Percentiles rank a stretch among this genome's conserved stretches.
Conservation (phyloP, 352 stramenopile genomes). For the Chrysophaeum taylorii region DNA sequence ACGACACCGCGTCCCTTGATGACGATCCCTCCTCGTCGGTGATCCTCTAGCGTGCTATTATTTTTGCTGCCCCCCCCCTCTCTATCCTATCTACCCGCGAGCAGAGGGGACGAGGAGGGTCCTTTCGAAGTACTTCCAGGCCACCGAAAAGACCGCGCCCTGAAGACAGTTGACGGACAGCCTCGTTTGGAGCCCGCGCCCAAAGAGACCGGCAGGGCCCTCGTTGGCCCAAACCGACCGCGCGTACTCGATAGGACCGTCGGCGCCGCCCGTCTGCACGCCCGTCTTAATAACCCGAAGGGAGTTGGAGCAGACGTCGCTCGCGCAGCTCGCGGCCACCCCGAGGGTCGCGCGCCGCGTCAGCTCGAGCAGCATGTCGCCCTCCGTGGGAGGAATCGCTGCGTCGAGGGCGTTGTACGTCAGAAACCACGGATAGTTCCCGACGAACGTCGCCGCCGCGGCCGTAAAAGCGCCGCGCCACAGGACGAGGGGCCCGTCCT, state of each 20-base stretch:
- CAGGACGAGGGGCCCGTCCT: conserved; percentile 40
- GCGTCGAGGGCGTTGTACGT: conserved; percentile 71
- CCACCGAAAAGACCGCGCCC: conserved; percentile 53
- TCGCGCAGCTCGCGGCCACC: conserved; percentile 57
- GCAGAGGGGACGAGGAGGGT: too few species aligned
- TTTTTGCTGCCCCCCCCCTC: too few species aligned
- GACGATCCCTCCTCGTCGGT: too few species aligned
- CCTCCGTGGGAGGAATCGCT: conserved; percentile 40
- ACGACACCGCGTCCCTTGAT: too few species aligned
- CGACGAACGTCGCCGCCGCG: conserved; percentile 58
- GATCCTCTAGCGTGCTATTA: too few species aligned
- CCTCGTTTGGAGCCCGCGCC: conserved; percentile 60
- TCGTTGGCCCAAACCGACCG: conserved; percentile 30
- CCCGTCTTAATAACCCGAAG: conserved; percentile 74
- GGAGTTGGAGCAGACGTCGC: conserved; percentile 64
- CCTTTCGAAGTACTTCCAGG: conserved; percentile 52
- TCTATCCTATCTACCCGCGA: too few species aligned
- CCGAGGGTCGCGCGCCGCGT: conserved; percentile 42
- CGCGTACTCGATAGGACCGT: conserved; percentile 24
- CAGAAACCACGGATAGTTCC: conserved; percentile 66
- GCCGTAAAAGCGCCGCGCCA: conserved; percentile 61
- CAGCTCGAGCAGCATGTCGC: conserved; percentile 46
- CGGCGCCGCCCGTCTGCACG: conserved; percentile 57
- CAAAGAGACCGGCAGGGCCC: conserved; percentile 53
- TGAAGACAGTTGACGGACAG: conserved; percentile 71